Evolutionary conservation across 1,139 yeast genomes (phyloP).

Genomic region (Debaryomyces robertsiae): DNA sequence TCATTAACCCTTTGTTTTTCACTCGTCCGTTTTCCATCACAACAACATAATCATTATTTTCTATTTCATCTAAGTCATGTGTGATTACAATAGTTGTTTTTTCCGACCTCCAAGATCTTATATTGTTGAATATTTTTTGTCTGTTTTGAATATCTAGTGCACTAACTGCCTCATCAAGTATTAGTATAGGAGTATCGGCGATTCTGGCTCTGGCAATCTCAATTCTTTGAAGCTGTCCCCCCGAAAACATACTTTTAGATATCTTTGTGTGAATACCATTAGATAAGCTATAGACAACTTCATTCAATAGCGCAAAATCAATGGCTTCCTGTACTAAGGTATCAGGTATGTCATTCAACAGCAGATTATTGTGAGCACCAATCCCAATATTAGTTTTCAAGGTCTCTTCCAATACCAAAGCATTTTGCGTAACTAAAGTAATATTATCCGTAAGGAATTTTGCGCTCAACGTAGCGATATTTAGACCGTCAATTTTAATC

Average conservation of each 20-base stretch:
- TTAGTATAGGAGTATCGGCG: slow-evolving; percentile 69
- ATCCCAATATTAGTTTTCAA: slow-evolving; percentile 64
- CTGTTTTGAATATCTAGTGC: slow-evolving; percentile 68
- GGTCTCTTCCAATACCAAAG: slow-evolving; percentile 65
- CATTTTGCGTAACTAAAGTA: slow-evolving; percentile 72
- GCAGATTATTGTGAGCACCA: slow-evolving; percentile 31
- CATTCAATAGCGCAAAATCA: slow-evolving; percentile 51
- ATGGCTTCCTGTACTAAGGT: slow-evolving; percentile 46
- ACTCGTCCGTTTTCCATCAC: slow-evolving; percentile 62
- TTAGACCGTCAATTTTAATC: slow-evolving; percentile 57
- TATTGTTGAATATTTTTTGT: slow-evolving; percentile 43
- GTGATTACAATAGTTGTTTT: slow-evolving; percentile 81
- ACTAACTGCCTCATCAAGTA: slow-evolving; percentile 83
- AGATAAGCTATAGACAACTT: slow-evolving; percentile 48
- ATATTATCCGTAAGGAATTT: slow-evolving; percentile 64
- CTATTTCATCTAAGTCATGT: slow-evolving; percentile 68
- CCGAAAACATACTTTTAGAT: slow-evolving; percentile 66
- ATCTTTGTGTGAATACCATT: slow-evolving; percentile 57
- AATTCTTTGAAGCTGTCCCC: slow-evolving; percentile 86
- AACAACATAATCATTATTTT: slow-evolving; percentile 54
- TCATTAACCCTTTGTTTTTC: slow-evolving; percentile 27
- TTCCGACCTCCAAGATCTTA: slow-evolving; percentile 62
- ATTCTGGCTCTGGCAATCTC: slow-evolving; percentile 81
- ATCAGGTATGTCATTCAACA: slow-evolving; percentile 27
- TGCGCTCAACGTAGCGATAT: slow-evolving; percentile 43